A percentile compares a stretch with the other conserved stretches of the same genome.
Conservation (phyloP, 768 basidiomycete genomes). For the Phlebiopsis gigantea region DNA sequence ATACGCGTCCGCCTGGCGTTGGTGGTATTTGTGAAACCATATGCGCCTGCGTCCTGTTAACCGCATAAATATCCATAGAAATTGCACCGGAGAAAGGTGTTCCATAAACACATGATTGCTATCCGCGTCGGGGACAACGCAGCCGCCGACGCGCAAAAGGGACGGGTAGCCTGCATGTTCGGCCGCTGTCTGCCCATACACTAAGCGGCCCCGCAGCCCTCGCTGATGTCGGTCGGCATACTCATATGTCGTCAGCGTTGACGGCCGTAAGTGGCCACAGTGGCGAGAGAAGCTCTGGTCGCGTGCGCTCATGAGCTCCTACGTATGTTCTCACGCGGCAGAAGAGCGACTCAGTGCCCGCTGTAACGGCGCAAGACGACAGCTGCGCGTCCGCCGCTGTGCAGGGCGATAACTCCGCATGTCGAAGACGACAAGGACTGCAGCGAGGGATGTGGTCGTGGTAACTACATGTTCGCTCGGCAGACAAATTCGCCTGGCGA, state of each 20-base stretch:
- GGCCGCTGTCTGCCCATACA: not conserved
- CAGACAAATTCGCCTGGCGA: constrained; percentile 6
- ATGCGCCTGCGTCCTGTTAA: too few relatives aligned
- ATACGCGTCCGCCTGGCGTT: too few relatives aligned
- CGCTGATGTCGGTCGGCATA: not conserved
- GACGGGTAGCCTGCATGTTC: not conserved
- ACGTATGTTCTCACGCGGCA: not conserved
- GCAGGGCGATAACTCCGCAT: not conserved
- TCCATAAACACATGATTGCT: not conserved
- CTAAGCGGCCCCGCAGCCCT: not conserved
- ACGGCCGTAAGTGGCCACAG: not conserved
- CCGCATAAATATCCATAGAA: not conserved
- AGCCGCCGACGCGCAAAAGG: not conserved
- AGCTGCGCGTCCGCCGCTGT: not conserved
- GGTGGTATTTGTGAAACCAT: too few relatives aligned
- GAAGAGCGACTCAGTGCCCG: not conserved
- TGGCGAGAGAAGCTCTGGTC: not conserved
- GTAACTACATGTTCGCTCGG: not conserved
- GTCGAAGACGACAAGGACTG: not conserved
- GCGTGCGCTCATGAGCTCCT: not conserved
- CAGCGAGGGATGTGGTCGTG: not conserved
- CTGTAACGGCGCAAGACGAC: constrained; percentile 1
- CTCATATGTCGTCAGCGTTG: not conserved
- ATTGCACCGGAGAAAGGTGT: not conserved
- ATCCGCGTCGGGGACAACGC: not conserved